Base-by-base conservation (phyloP, 2,329 filamentous ascomycete species). In the Diaporthe humulicola region DNA sequence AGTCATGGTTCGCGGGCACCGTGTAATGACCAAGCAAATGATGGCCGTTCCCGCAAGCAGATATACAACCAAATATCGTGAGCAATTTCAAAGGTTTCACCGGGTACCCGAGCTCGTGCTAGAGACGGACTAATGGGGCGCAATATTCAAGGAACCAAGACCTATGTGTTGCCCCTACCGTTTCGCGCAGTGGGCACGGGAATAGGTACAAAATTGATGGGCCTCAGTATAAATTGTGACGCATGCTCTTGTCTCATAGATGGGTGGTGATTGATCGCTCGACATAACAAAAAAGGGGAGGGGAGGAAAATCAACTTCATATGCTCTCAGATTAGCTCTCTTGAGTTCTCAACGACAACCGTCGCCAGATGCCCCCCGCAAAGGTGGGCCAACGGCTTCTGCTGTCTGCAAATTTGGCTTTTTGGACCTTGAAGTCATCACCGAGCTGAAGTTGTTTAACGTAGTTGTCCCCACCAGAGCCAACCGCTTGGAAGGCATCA, bases 381-480 rank as follows among this genome's bases (percentile, higher is more conserved):
- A 42, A 50, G 72, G 57, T 54, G 33, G 56, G 17, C 50, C 54
- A 72, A 58, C 77, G 78, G 71, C 73, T 75, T 80, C 81, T 77
- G 82, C 79, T 83, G 82, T 77, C 83, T 84, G 81, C 83, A 84
- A 84, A 83, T 84, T 84, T 84, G 83, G 83, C 83, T 84, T 84
- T 83, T 82, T 81, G 83, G 80, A 80, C 79, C 80, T 79, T 78
- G 73, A 71, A 73, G 78, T 84, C 83, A 84, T 84, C 83, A 84
- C 80, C 77, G 81, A 81, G 82, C 79, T 70, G 54, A 77, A 73
- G 74, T 73, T 72, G 60, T 74, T 73, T 33, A 45, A 64, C 38
- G 45, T 30, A 70, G 45, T 45, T 52, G 22, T n/a, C 50, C n/a
- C 52, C 42, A 12, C 50, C 42, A 61, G 36, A 71, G 54, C 54